phyloP scores from a whole-genome alignment of 2,329 filamentous ascomycete genomes.

The Talaromyces albobiverticillius region DNA sequence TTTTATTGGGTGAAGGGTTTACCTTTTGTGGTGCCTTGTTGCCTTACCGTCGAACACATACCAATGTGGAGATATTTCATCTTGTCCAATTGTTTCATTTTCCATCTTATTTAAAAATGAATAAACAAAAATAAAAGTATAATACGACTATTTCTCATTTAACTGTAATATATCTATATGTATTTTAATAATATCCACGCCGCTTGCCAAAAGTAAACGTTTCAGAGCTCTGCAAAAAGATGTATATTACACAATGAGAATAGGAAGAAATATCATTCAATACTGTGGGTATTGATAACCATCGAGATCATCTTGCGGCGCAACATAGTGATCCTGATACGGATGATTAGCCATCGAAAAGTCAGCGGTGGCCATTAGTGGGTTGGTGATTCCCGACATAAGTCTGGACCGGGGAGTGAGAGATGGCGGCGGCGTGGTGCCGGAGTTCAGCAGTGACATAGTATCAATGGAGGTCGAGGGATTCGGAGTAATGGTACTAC shows the following conservation, averaged over 20 bases:
- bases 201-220: no score
- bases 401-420: constrained; percentile 31
- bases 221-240: no score
- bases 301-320: constrained; percentile 50
- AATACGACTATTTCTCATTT: no score
- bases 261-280: neutral
- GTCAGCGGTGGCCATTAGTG: constrained; percentile 67
- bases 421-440: constrained; percentile 21
- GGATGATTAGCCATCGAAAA: constrained; percentile 76
- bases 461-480: constrained; percentile 11
- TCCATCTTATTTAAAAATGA: no score
- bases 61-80: no score
- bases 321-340: constrained; percentile 76
- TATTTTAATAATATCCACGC: neutral
- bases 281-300: constrained; percentile 23
- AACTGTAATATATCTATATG: no score
- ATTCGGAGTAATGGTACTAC: neutral
- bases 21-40: neutral
- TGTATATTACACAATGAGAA: no score
- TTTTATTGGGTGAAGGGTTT: neutral
- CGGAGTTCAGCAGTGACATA: constrained; percentile 16
- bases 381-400: constrained; percentile 60
- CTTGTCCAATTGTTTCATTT: no score
- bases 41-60: no score
- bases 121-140: neutral